Conservation (phyloP, 768 basidiomycete genomes). For the Boletus rex-veris region DNA sequence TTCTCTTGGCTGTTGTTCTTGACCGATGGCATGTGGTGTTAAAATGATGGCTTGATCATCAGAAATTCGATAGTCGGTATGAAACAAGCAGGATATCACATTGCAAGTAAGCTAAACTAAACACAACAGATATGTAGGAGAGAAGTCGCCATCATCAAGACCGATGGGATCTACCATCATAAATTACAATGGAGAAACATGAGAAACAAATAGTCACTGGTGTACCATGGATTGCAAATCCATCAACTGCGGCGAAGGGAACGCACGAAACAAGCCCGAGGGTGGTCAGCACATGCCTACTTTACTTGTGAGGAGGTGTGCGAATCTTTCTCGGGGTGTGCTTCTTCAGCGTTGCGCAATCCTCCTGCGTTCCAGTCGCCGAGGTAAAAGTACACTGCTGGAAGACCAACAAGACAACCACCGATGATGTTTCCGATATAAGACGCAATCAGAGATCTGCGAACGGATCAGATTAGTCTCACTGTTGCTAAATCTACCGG, state of each 20-base stretch:
- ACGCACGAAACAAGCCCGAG: neutral
- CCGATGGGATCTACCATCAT: neutral
- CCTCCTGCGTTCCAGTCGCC: constrained; percentile 43
- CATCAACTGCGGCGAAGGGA: neutral
- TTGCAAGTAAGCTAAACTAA: neutral
- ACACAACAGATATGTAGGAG: neutral
- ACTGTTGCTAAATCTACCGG: neutral
- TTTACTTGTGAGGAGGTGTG: constrained; percentile 7
- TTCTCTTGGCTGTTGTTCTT: too few relatives aligned
- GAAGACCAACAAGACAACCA: constrained; percentile 59
- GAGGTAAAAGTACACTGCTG: constrained; percentile 63
- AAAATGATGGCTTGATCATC: too few relatives aligned
- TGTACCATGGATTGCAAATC: too few relatives aligned
- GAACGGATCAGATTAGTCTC: neutral
- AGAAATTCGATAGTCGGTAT: too few relatives aligned
- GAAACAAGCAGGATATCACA: too few relatives aligned
- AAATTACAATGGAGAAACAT: too few relatives aligned
- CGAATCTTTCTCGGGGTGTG: constrained; percentile 11
- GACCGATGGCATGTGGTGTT: too few relatives aligned
- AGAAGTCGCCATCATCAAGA: neutral
- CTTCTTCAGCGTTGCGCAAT: constrained; percentile 41
- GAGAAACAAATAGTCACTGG: too few relatives aligned
- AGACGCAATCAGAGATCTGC: constrained; percentile 61
- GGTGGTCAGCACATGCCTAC: neutral
- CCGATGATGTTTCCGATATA: constrained; percentile 68